phyloP scores from a whole-genome alignment of 805 yeast species.

The Clavispora vitiphila region DNA sequence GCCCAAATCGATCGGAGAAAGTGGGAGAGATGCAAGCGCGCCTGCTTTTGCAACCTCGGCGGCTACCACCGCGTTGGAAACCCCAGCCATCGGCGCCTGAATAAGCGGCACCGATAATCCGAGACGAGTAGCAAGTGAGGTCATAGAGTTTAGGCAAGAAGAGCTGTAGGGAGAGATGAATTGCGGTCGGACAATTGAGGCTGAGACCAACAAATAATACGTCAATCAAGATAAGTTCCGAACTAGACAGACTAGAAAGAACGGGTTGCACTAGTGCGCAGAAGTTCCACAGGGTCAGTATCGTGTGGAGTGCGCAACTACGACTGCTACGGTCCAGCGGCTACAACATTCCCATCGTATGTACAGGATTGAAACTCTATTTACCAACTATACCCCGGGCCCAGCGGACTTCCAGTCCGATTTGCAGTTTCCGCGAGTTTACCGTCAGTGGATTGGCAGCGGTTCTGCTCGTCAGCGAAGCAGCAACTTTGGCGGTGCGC shows the following conservation, averaged over 20 bases:
- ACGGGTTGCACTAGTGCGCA: background rate
- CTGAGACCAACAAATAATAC: too few relatives aligned
- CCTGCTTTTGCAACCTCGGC: conserved; percentile 39
- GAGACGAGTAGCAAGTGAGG: background rate
- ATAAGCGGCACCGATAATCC: conserved; percentile 31
- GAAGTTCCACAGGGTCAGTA: too few relatives aligned
- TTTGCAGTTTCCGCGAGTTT: too few relatives aligned
- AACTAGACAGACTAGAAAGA: too few relatives aligned
- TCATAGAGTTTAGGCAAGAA: background rate
- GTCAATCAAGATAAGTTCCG: too few relatives aligned
- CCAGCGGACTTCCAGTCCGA: too few relatives aligned
- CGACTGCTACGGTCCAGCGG: background rate
- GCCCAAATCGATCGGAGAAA: conserved; percentile 28
- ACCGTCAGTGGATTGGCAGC: too few relatives aligned
- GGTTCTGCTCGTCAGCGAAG: too few relatives aligned
- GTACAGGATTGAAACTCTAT: background rate
- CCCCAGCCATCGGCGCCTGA: conserved; percentile 62
- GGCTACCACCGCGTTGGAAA: conserved; percentile 42
- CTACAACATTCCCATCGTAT: background rate
- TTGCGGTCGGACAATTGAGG: too few relatives aligned
- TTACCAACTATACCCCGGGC: background rate
- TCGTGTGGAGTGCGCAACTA: too few relatives aligned
- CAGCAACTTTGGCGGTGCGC: too few relatives aligned
- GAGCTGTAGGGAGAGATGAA: too few relatives aligned
- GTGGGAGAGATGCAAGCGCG: conserved; percentile 47